phyloP scores from a whole-genome alignment of 805 yeast genomes.

The Blastobotrys muscicola region DNA sequence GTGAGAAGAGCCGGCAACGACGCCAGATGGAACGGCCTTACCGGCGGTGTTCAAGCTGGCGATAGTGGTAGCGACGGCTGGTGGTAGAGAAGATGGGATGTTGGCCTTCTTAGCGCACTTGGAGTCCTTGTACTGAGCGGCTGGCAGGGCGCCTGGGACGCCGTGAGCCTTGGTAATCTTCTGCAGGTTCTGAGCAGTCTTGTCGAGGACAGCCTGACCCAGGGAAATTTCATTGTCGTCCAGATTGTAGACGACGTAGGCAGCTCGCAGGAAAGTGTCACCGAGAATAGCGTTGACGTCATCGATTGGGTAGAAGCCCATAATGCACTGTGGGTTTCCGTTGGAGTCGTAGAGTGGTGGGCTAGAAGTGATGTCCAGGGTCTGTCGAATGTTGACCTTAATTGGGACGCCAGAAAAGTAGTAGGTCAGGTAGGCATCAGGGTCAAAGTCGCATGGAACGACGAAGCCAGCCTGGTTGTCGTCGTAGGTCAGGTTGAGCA shows the following conservation, averaged over 20 bases:
- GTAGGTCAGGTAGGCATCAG: not conserved
- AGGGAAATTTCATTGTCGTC: not conserved
- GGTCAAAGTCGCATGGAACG: not conserved
- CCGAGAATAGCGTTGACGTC: slow-evolving; percentile 32
- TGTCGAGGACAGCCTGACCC: not conserved
- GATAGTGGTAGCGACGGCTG: too few relatives aligned
- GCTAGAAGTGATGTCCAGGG: not conserved
- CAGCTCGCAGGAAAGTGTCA: slow-evolving; percentile 42
- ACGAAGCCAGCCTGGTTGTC: not conserved
- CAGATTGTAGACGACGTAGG: slow-evolving; percentile 44
- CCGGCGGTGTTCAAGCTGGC: too few relatives aligned
- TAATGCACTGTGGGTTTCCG: slow-evolving; percentile 3
- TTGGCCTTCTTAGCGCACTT: too few relatives aligned
- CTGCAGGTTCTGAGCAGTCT: slow-evolving; percentile 33
- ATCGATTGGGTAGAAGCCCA: slow-evolving; percentile 2
- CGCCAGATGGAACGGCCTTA: too few relatives aligned
- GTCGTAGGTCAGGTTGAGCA: slow-evolving; percentile 2
- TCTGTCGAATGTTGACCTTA: not conserved
- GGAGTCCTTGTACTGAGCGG: not conserved
- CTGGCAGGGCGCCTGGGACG: slow-evolving; percentile 2
- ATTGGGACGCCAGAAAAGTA: slow-evolving; percentile 4
- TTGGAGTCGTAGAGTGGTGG: slow-evolving; percentile 1
- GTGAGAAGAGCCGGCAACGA: too few relatives aligned
- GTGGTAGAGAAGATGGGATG: too few relatives aligned
- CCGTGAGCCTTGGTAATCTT: slow-evolving; percentile 6